These are phyloP conservation scores for Candida mattraensis DNA, from an alignment of 805 yeast genomes.

Conservation along the genomic window DNA sequence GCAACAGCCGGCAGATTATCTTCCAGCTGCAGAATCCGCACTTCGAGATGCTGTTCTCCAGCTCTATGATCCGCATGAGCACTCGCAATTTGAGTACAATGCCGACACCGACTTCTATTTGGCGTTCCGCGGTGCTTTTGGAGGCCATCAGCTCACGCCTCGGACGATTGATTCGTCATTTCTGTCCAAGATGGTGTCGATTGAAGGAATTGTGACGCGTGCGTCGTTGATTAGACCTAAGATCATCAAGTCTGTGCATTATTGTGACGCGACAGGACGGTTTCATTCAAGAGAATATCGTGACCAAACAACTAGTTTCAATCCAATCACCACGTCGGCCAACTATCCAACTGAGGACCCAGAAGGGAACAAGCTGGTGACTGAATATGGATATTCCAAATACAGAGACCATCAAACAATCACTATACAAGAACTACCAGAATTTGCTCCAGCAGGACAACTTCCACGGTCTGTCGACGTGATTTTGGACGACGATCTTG, in stretches of 20 bases:
- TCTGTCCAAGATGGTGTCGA: constrained; percentile 77
- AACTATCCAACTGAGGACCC: constrained; percentile 91
- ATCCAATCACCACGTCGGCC: constrained; percentile 78
- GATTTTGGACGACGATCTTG: constrained; percentile 91
- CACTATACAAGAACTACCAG: constrained; percentile 96
- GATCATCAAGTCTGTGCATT: constrained; percentile 87
- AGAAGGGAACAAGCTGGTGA: constrained; percentile 82
- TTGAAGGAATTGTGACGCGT: constrained; percentile 94
- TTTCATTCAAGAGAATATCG: constrained; percentile 90
- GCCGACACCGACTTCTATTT: constrained; percentile 68
- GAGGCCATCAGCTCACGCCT: constrained; percentile 83
- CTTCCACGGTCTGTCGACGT: constrained; percentile 91
- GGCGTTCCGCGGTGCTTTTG: constrained; percentile 89
- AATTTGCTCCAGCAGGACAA: constrained; percentile 97
- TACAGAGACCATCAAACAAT: constrained; percentile 93
- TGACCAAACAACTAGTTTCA: constrained; percentile 89
- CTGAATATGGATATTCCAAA: constrained; percentile 91
- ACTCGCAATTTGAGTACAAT: constrained; percentile 50
- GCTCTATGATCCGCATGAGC: constrained; percentile 62
- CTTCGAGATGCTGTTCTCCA: constrained; percentile 76
- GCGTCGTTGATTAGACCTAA: constrained; percentile 94
- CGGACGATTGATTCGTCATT: constrained; percentile 77
- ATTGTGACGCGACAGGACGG: constrained; percentile 77
- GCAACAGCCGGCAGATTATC: constrained; percentile 73
- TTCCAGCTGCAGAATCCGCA: constrained; percentile 90